Conservation (phyloP, 2,329 filamentous ascomycete species). For the Parastagonospora avenae region DNA sequence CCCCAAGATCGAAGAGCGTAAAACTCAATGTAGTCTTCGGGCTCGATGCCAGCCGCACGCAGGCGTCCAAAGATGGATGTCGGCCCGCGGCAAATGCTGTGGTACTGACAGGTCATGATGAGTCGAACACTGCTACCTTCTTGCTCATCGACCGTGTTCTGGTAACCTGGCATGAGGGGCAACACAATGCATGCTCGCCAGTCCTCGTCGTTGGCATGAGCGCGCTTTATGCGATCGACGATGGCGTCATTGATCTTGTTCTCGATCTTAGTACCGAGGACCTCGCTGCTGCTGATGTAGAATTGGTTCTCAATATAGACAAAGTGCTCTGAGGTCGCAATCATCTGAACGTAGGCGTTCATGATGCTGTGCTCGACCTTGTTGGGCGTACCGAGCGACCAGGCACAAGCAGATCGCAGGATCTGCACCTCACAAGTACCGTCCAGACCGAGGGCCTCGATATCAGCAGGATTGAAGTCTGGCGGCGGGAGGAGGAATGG, state of each 20-base stretch:
- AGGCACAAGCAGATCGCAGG: constrained; percentile 83
- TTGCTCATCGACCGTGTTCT: constrained; percentile 92
- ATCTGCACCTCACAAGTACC: constrained; percentile 98
- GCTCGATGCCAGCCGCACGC: constrained; percentile 79
- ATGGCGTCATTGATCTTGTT: constrained; percentile 95
- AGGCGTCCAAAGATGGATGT: constrained; percentile 89
- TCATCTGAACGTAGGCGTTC: constrained; percentile 92
- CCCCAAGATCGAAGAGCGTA: constrained; percentile 93
- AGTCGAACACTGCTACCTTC: constrained; percentile 93
- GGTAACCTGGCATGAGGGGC: constrained; percentile 96
- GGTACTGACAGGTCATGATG: constrained; percentile 96
- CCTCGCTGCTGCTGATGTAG: constrained; percentile 91
- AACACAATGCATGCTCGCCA: constrained; percentile 93
- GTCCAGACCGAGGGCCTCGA: constrained; percentile 84
- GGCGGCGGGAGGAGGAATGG: constrained; percentile 93
- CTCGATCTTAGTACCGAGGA: constrained; percentile 83
- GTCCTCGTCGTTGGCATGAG: constrained; percentile 80
- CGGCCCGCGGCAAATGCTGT: constrained; percentile 92
- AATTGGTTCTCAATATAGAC: constrained; percentile 99
- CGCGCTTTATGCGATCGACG: constrained; percentile 87
- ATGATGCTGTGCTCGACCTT: constrained; percentile 93
- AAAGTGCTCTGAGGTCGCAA: constrained; percentile 93
- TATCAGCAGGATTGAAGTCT: constrained; percentile 83
- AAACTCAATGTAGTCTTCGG: constrained; percentile 94
- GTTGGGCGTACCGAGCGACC: constrained; percentile 86